These are phyloP conservation scores for Candida sojae DNA, from an alignment of 1,139 yeast genomes.

Conservation along the genomic window DNA sequence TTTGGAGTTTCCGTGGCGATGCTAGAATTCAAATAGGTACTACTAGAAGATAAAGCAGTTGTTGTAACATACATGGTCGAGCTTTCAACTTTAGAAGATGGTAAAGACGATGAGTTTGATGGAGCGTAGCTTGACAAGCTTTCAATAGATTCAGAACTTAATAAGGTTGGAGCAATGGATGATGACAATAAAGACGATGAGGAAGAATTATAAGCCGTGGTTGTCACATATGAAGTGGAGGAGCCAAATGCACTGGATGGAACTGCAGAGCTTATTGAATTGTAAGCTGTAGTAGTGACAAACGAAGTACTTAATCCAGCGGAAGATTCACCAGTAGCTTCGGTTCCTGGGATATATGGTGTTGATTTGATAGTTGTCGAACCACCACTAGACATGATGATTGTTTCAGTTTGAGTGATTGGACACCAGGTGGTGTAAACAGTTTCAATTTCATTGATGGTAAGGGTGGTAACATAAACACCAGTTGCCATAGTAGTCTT, in stretches of 20 bases:
- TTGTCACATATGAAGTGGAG: not conserved
- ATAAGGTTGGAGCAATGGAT: not conserved
- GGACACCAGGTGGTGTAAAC: conserved; percentile 19
- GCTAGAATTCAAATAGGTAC: not conserved
- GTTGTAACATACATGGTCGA: not conserved
- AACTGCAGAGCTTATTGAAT: not conserved
- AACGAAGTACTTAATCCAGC: not conserved
- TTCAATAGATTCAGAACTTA: not conserved
- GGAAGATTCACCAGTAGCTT: not conserved
- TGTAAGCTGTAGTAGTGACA: not conserved
- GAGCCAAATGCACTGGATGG: not conserved
- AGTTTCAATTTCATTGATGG: conserved; percentile 23
- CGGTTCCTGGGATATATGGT: conserved; percentile 1
- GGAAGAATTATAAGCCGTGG: not conserved
- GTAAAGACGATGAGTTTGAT: not conserved
- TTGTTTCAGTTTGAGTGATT: conserved; percentile 16
- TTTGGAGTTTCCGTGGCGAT: no score
- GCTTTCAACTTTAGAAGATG: not conserved
- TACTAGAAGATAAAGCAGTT: not conserved
- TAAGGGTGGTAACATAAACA: conserved; percentile 27
- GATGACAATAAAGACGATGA: not conserved
- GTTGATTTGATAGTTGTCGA: conserved; percentile 1
- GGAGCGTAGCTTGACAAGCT: not conserved
- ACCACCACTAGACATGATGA: not conserved
- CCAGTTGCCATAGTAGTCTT: conserved; percentile 31